Evolutionary conservation across 2,329 filamentous ascomycete genomes (phyloP).

Genomic region (Colletotrichum musae): DNA sequence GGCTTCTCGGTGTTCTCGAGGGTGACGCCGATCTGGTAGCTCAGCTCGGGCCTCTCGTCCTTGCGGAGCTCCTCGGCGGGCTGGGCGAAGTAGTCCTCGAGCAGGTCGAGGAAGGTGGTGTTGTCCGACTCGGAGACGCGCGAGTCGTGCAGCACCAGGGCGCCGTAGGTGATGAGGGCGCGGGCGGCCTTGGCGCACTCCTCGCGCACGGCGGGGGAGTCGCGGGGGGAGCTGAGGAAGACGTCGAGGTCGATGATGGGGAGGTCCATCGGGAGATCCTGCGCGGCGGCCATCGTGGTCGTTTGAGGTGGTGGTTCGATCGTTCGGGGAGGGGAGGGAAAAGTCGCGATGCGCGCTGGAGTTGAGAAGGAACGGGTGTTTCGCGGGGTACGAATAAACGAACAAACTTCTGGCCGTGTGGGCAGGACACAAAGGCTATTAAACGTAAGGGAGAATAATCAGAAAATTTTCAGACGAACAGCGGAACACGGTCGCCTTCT

Average conservation of each 20-base stretch:
- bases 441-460: neutral
- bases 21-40: conserved; percentile 74
- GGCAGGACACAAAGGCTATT: neutral
- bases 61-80: conserved; percentile 59
- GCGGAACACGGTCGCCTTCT: conserved; percentile 13
- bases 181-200: conserved; percentile 69
- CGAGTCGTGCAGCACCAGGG: conserved; percentile 72
- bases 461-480: neutral
- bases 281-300: conserved; percentile 44
- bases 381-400: neutral
- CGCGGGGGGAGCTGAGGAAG: conserved; percentile 62
- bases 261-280: conserved; percentile 66
- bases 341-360: neutral
- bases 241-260: conserved; percentile 72
- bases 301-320: neutral
- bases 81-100: conserved; percentile 77
- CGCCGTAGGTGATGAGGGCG: conserved; percentile 72
- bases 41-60: conserved; percentile 71
- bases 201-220: conserved; percentile 60
- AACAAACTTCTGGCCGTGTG: neutral
- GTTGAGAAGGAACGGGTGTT: neutral
- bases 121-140: conserved; percentile 71
- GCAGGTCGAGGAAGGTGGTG: conserved; percentile 70
- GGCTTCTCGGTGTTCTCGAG: conserved; percentile 75
- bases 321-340: neutral